A percentile compares a stretch with the other conserved stretches of the same genome.
Evolutionary conservation across 2,329 filamentous ascomycete genomes (phyloP).

Genomic region (Clonostachys chloroleuca): DNA sequence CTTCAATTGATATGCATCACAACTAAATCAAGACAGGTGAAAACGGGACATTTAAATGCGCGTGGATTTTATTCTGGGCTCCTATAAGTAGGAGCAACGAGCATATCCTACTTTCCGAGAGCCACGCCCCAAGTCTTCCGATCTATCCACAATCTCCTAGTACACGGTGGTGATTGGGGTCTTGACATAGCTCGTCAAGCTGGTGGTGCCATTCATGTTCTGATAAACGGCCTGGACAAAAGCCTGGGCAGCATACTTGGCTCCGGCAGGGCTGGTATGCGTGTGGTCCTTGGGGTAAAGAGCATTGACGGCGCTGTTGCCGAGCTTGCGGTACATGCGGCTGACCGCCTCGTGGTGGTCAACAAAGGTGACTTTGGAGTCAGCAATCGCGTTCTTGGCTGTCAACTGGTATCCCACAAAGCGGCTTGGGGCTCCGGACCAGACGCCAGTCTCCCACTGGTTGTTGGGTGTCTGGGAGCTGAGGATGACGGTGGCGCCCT

Average conservation of each 20-base stretch:
- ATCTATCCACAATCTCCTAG: not conserved
- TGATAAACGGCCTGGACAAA: constrained; percentile 34
- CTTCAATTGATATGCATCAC: too few relatives aligned
- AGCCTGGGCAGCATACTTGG: constrained; percentile 48
- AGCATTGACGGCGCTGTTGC: constrained; percentile 41
- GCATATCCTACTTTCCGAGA: too few relatives aligned
- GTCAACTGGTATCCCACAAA: constrained; percentile 52
- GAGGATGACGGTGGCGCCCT: constrained; percentile 58
- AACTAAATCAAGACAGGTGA: too few relatives aligned
- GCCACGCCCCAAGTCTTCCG: too few relatives aligned
- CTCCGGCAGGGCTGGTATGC: constrained; percentile 53
- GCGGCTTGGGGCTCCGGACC: constrained; percentile 36
- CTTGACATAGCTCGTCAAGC: constrained; percentile 15
- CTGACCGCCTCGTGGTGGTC: constrained; percentile 57
- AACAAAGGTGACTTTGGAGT: constrained; percentile 45
- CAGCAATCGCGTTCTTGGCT: constrained; percentile 26
- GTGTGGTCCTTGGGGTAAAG: constrained; percentile 59
- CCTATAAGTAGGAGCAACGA: too few relatives aligned
- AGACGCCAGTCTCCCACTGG: constrained; percentile 53
- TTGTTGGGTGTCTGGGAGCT: constrained; percentile 53
- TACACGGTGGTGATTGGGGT: constrained; percentile 6
- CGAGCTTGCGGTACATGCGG: constrained; percentile 44
- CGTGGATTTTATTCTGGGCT: too few relatives aligned
- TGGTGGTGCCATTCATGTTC: constrained; percentile 19
- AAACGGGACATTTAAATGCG: too few relatives aligned